These are phyloP conservation scores for Boletus reticulatus DNA, from an alignment of 768 basidiomycete species.

Conservation along the genomic window DNA sequence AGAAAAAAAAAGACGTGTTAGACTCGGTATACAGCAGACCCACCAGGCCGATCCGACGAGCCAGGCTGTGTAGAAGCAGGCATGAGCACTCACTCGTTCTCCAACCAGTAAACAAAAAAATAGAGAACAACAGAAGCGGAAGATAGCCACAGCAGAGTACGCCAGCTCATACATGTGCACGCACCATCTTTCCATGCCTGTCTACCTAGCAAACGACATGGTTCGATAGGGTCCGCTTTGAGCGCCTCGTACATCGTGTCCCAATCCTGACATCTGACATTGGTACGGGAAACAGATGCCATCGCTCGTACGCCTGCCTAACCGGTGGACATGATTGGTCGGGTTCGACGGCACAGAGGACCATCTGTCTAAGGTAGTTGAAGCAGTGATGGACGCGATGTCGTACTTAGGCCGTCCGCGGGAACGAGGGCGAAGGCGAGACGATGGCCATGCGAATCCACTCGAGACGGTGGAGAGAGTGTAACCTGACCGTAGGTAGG, in stretches of 20 bases:
- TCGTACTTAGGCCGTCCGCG: not conserved
- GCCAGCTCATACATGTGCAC: too few relatives aligned
- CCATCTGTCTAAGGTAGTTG: slow-evolving; percentile 40
- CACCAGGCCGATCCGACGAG: too few relatives aligned
- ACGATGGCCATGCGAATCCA: slow-evolving; percentile 29
- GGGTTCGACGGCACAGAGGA: slow-evolving; percentile 36
- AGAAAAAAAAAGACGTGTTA: too few relatives aligned
- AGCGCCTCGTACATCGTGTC: slow-evolving; percentile 17
- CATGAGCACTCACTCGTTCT: too few relatives aligned
- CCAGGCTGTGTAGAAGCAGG: too few relatives aligned
- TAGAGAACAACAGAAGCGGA: too few relatives aligned
- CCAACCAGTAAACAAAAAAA: too few relatives aligned
- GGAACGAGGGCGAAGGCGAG: not conserved
- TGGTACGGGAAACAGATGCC: slow-evolving; percentile 22
- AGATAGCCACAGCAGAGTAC: too few relatives aligned
- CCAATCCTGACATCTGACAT: slow-evolving; percentile 20
- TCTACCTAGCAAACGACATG: slow-evolving; percentile 8
- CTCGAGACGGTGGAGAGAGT: slow-evolving; percentile 41
- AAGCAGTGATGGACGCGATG: slow-evolving; percentile 34
- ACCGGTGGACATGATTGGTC: slow-evolving; percentile 7
- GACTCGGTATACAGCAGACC: too few relatives aligned
- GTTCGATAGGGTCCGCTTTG: slow-evolving; percentile 19
- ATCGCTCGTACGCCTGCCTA: slow-evolving; percentile 12
- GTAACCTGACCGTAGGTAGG: slow-evolving; percentile 38
- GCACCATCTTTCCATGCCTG: too few relatives aligned